A percentile compares a stretch with the other conserved stretches of the same genome.
These are phyloP conservation scores for Fonsecaea nubica DNA, from an alignment of 2,329 filamentous ascomycete genomes.

Conservation along the genomic window DNA sequence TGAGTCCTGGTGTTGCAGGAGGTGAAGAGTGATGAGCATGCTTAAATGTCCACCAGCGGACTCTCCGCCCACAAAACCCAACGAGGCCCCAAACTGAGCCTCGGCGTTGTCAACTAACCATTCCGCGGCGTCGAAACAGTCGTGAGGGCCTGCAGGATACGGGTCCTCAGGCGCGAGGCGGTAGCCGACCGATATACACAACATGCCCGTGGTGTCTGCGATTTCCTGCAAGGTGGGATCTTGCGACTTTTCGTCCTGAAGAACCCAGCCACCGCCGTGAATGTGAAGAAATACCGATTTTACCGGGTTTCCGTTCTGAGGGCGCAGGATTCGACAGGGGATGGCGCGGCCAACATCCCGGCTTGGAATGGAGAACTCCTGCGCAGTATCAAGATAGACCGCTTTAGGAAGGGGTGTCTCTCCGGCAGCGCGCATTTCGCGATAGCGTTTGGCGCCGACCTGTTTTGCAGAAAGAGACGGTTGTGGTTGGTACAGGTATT, in stretches of 20 bases:
- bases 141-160: constrained; percentile 61
- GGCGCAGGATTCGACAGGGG: constrained; percentile 60
- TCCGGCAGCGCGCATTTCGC: constrained; percentile 61
- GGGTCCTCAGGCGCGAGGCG: constrained; percentile 66
- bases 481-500: constrained; percentile 1
- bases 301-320: constrained; percentile 50
- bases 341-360: constrained; percentile 59
- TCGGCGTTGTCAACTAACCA: constrained; percentile 59
- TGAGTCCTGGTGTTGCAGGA: constrained; percentile 48
- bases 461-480: constrained; percentile 38
- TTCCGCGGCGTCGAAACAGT: constrained; percentile 64
- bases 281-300: constrained; percentile 62
- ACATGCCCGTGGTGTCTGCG: constrained; percentile 57
- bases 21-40: constrained; percentile 55
- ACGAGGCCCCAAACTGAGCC: constrained; percentile 49
- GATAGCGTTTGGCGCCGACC: constrained; percentile 61
- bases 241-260: constrained; percentile 47
- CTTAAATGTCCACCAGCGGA: constrained; percentile 60
- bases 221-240: constrained; percentile 58
- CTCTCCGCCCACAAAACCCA: constrained; percentile 57
- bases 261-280: constrained; percentile 59
- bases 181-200: constrained; percentile 64
- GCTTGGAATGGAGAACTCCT: constrained; percentile 59
- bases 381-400: constrained; percentile 53
- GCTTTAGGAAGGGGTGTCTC: constrained; percentile 60